Base-by-base conservation (phyloP, 805 yeast species). In the Allodekkera sacchari region DNA sequence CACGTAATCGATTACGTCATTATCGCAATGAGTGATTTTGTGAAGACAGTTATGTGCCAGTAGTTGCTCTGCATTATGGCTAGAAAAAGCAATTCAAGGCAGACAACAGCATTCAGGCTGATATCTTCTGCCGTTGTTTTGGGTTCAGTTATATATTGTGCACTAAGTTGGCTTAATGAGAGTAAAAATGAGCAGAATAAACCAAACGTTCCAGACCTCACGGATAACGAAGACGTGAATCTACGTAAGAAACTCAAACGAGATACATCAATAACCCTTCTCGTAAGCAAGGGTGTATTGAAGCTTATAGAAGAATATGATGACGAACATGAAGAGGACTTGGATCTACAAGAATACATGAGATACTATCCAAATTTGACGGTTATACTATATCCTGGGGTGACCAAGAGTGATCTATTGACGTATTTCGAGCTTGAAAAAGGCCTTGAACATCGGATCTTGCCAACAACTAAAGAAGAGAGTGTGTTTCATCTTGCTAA, bases 401-500 rank as follows among this genome's bases (percentile, higher is more conserved):
- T 55, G 4, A 34, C 27, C 18, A 45, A 41, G 23, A 15, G 29
- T 2, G 34, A 38, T 10, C 22, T 50, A 12, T 27, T 48, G 4
- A 21, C 28, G 5, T 41, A 34, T 10, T 33, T 44, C 11, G 32
- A 45, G 9, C 35, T 60, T 2, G 50, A 53, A 3, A 25, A 39
- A 3, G 36, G 35, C 2, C 30, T 47, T 16, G 31, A 38, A 14
- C 50, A 48, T 36, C 60, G 64, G 31, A 42, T 68, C 9, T 64
- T 74, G 3, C 56, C 55, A 28, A 68, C 76, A 30, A 66, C 61
- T n/a, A 63, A 69, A 1, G 56, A 56, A 33, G 55, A 51, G 9
- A 77, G 81, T 3, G 48, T 72, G 9, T 66, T 71, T 55, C 73
- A 76, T 22, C 59, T 75, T n/a, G 57, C 73, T 15, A 72, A 71